Evolutionary conservation across 2,329 filamentous ascomycete species (phyloP).

Genomic region (Gaeumannomyces sp.): DNA sequence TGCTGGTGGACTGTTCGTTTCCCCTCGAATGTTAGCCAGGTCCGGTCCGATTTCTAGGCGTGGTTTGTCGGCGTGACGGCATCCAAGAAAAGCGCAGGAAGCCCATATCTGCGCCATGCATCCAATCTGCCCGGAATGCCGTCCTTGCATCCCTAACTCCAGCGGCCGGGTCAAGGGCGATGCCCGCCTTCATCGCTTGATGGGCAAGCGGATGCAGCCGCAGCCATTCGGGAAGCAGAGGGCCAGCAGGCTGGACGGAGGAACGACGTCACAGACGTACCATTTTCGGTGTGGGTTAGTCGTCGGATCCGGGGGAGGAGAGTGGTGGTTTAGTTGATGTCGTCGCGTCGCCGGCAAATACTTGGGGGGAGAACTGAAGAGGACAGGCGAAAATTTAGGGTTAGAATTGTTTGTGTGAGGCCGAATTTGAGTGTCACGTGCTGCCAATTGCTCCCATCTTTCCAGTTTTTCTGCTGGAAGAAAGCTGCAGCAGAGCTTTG

Average conservation of each 20-base stretch:
- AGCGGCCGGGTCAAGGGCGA: not conserved
- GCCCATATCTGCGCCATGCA: not conserved
- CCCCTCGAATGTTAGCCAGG: slow-evolving; percentile 4
- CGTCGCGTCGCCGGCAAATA: slow-evolving; percentile 4
- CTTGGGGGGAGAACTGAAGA: not conserved
- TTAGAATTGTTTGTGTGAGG: slow-evolving; percentile 1
- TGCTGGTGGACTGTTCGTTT: slow-evolving; percentile 45
- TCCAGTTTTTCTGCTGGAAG: no score
- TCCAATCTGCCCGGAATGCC: no score
- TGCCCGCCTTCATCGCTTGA: not conserved
- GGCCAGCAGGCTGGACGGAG: not conserved
- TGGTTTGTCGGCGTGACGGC: not conserved
- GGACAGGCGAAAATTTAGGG: not conserved
- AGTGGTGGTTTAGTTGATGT: slow-evolving; percentile 6
- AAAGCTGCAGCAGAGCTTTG: no score
- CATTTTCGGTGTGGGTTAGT: slow-evolving; percentile 10
- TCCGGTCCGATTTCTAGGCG: not conserved
- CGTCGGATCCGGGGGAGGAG: slow-evolving; percentile 8
- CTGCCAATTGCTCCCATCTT: slow-evolving; percentile 17
- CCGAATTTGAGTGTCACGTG: slow-evolving; percentile 1
- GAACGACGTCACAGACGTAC: slow-evolving; percentile 2
- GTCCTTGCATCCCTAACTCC: not conserved
- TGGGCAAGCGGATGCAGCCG: not conserved
- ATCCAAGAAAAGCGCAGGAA: not conserved
- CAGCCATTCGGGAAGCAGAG: slow-evolving; percentile 4